These are phyloP conservation scores for Sugiyamaella pinicola DNA, from an alignment of 1,139 yeast genomes.

Conservation along the genomic window DNA sequence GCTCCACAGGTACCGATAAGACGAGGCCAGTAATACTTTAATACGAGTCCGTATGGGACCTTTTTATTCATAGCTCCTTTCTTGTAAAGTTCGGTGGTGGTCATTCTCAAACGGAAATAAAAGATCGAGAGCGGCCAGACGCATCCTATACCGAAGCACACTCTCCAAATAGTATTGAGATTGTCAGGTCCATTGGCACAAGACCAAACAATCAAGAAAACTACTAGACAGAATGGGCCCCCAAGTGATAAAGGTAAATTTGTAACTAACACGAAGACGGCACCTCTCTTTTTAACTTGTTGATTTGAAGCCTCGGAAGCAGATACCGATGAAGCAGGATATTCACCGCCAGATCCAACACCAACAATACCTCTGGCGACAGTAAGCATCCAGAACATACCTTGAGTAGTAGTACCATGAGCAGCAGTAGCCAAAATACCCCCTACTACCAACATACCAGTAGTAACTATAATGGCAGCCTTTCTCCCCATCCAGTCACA, in stretches of 20 bases:
- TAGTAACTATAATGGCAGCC: conserved; percentile 58
- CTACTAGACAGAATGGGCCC: conserved; percentile 67
- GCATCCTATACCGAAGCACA: conserved; percentile 72
- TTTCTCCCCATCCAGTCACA: conserved; percentile 63
- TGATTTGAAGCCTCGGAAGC: conserved; percentile 78
- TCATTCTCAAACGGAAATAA: conserved; percentile 70
- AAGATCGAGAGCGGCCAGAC: conserved; percentile 75
- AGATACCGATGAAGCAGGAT: conserved; percentile 67
- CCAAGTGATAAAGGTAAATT: conserved; percentile 74
- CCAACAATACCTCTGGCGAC: conserved; percentile 68
- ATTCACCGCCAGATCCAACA: conserved; percentile 77
- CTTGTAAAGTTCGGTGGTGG: conserved; percentile 61
- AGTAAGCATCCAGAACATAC: conserved; percentile 76
- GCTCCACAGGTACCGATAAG: conserved; percentile 59
- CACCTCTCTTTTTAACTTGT: conserved; percentile 64
- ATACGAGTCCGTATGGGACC: conserved; percentile 56
- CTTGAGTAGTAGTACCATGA: conserved; percentile 53
- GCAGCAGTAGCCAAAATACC: conserved; percentile 60
- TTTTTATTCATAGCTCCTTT: conserved; percentile 53
- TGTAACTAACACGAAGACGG: conserved; percentile 64
- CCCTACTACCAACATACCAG: conserved; percentile 56
- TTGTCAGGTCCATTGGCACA: conserved; percentile 53
- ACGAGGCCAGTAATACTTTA: conserved; percentile 58
- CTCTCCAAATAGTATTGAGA: conserved; percentile 66
- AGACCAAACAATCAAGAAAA: conserved; percentile 66